Evolutionary conservation across 2,329 filamentous ascomycete species (phyloP).

Genomic region (Periglandula ipomoeae): DNA sequence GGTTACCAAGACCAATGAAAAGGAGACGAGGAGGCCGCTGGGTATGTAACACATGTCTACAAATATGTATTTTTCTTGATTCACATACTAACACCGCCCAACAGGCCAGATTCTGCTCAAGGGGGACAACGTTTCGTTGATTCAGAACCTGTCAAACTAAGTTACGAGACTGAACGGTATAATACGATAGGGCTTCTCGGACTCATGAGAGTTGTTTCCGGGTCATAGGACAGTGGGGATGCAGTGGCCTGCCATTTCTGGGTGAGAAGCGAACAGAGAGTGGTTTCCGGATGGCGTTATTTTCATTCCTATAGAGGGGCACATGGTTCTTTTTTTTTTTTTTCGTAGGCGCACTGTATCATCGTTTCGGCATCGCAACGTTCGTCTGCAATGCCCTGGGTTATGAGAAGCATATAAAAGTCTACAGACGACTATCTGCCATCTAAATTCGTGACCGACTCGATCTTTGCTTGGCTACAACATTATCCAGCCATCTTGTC

Average conservation of each 20-base stretch:
- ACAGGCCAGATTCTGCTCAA: conserved; percentile 77
- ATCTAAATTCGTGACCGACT: neutral
- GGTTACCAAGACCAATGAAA: conserved; percentile 66
- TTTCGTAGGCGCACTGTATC: neutral
- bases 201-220: too few relatives aligned
- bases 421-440: neutral
- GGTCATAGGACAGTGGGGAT: too few relatives aligned
- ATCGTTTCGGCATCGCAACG: neutral
- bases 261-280: neutral
- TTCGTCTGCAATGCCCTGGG: neutral
- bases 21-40: conserved; percentile 67
- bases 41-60: too few relatives aligned
- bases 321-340: neutral
- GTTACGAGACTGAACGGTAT: too few relatives aligned
- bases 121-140: conserved; percentile 80
- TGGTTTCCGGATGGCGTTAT: conserved; percentile 5
- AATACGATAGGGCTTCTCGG: too few relatives aligned
- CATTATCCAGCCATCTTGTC: too few relatives aligned
- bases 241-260: too few relatives aligned
- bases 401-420: neutral
- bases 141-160: conserved; percentile 40
- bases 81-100: conserved; percentile 16
- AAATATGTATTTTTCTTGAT: too few relatives aligned
- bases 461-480: too few relatives aligned
- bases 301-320: neutral